A percentile compares a stretch with the other conserved stretches of the same genome.
These are phyloP conservation scores for Pyricularia grisea DNA, from an alignment of 2,329 filamentous ascomycete species.

Conservation along the genomic window DNA sequence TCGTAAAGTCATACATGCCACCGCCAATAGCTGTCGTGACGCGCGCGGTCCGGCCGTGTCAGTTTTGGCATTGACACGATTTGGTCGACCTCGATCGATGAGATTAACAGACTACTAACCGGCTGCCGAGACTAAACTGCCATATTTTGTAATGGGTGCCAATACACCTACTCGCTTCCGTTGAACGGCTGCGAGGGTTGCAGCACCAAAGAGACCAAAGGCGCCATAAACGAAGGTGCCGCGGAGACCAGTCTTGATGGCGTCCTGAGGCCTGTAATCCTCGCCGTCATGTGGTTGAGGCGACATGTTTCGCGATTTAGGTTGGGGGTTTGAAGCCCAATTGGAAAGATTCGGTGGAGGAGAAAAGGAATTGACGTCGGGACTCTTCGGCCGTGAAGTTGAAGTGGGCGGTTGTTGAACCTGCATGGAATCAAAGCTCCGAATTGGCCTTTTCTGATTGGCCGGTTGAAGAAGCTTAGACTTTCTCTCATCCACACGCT, in stretches of 20 bases:
- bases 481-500: background rate
- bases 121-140: constrained; percentile 28
- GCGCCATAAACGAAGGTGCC: constrained; percentile 45
- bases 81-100: background rate
- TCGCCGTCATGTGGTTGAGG: constrained; percentile 12
- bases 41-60: constrained; percentile 7
- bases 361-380: background rate
- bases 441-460: constrained; percentile 7
- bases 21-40: constrained; percentile 54
- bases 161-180: constrained; percentile 73
- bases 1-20: constrained; percentile 69
- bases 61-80: background rate
- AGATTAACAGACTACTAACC: constrained; percentile 34
- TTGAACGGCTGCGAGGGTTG: constrained; percentile 75
- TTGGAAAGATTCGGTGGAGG: background rate
- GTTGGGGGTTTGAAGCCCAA: constrained; percentile 9
- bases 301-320: background rate
- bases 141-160: constrained; percentile 72
- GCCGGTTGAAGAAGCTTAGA: background rate
- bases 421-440: background rate
- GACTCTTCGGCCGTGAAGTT: background rate
- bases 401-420: background rate
- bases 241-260: constrained; percentile 44
- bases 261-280: constrained; percentile 38
- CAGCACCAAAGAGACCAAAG: constrained; percentile 42